Evolutionary conservation across 2,329 filamentous ascomycete genomes (phyloP).

Genomic region (Dactylellina cionopaga): DNA sequence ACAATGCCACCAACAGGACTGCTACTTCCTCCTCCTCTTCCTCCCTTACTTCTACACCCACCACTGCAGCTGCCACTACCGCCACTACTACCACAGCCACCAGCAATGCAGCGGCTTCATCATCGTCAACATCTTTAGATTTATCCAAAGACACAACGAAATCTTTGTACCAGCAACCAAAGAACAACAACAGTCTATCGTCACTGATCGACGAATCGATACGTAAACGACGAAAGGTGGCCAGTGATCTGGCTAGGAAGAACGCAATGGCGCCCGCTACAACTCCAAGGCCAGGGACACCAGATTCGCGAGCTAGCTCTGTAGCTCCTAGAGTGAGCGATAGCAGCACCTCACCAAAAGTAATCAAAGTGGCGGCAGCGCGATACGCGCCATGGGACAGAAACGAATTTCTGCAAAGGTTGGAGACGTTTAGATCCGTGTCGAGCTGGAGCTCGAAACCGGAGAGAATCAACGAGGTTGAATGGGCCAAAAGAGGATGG

Average conservation of each 20-base stretch:
- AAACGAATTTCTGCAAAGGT: conserved; percentile 78
- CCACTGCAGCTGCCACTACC: conserved; percentile 8
- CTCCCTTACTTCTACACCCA: not conserved
- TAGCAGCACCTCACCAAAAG: conserved; percentile 26
- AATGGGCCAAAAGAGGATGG: conserved; percentile 96
- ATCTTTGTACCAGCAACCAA: conserved; percentile 39
- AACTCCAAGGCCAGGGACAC: conserved; percentile 29
- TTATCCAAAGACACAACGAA: conserved; percentile 27
- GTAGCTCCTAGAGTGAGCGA: conserved; percentile 12
- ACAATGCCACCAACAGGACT: conserved; percentile 47
- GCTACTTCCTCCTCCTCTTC: conserved; percentile 9
- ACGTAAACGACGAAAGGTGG: conserved; percentile 37
- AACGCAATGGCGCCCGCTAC: conserved; percentile 4
- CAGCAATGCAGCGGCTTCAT: conserved; percentile 5
- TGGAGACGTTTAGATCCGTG: conserved; percentile 89
- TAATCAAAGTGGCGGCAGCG: conserved; percentile 58
- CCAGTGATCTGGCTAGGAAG: conserved; percentile 27
- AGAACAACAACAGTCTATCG: conserved; percentile 31
- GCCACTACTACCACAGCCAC: conserved; percentile 1
- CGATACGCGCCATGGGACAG: conserved; percentile 90
- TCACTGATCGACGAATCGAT: conserved; percentile 49
- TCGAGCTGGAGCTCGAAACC: conserved; percentile 96
- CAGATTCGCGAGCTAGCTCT: conserved; percentile 35
- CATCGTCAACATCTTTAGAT: conserved; percentile 19
- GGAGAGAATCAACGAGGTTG: conserved; percentile 82